Evolutionary conservation across 371 early-diverging fungal genomes (phyloP), one percentile per base, ranked within the genome.

Genomic region (Mortierella sp.): DNA sequence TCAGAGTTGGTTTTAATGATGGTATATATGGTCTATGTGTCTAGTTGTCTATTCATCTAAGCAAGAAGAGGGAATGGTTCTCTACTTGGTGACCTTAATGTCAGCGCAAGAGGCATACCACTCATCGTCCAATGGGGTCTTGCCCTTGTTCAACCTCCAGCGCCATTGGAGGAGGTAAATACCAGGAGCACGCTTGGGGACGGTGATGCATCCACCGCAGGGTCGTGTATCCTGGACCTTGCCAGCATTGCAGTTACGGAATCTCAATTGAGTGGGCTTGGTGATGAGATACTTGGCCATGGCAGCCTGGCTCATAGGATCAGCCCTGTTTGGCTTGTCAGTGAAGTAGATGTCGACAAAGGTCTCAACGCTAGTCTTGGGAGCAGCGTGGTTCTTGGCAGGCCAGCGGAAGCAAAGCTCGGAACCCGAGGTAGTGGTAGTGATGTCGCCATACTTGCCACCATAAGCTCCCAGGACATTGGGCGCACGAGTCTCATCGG

Each of bases 181-280:
- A 47, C 74, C 74, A 12, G 67, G 25, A 37, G 58, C 57, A 51
- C 74, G 67, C 25, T 27, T 40, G 21, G 74, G 74, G 24, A 73
- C 68, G 63, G 67, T 67, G 74, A 73, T 67, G 68, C 74, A 73
- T 41, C 74, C 74, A 56, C 74, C 74, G 63, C 74, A 73, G 43
- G 74, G 43, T 40, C 73, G 67, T 10, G 4, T 16, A 22, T 72
- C 72, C 45, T 63, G 16, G 56, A 50, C 51, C 17, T 9, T n/a
- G 13, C 57, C 55, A 2, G 59, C 0, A 29, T 54, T 64, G 73
- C 73, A 72, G 73, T 72, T 72, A 54, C 58, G 53, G 63, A 31
- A 72, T 49, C 46, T 34, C 49, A 72, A n/a, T n/a, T n/a, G n/a
- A n/a, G n/a, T n/a, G n/a, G n/a, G 34, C 2, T 10, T n/a, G 4